Percentiles rank a stretch among this genome's conserved stretches.
Conservation (phyloP, 2,329 filamentous ascomycete genomes). For the Aureobasidium zeae region DNA sequence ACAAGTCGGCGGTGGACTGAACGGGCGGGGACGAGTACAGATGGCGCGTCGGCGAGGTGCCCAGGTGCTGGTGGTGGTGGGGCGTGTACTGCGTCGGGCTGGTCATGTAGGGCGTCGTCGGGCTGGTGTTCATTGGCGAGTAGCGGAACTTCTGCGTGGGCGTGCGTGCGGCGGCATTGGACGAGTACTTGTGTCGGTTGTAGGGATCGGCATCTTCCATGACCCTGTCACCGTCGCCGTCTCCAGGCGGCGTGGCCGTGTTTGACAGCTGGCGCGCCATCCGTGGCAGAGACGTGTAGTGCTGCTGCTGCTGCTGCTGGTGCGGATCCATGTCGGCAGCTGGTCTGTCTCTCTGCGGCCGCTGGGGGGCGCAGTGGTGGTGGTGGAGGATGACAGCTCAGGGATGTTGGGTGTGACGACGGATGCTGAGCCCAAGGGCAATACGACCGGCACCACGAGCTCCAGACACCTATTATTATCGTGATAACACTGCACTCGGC, state of each 20-base stretch:
- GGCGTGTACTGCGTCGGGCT: slow-evolving; percentile 33
- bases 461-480: too few species aligned
- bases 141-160: slow-evolving; percentile 65
- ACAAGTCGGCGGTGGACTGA: slow-evolving; percentile 41
- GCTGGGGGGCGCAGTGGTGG: not conserved
- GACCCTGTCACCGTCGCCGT: slow-evolving; percentile 37
- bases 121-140: slow-evolving; percentile 90
- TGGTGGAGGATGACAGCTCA: too few species aligned
- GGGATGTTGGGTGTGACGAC: too few species aligned
- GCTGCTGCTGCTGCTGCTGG: slow-evolving; percentile 8
- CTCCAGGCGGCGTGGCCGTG: slow-evolving; percentile 17
- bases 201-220: slow-evolving; percentile 91
- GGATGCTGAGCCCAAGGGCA: too few species aligned
- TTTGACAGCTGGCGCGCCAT: not conserved
- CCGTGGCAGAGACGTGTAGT: not conserved
- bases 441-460: too few species aligned
- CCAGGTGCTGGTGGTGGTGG: slow-evolving; percentile 43
- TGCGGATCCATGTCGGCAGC: slow-evolving; percentile 11
- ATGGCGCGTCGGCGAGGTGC: slow-evolving; percentile 69
- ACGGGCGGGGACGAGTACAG: slow-evolving; percentile 59
- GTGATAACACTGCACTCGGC: too few species aligned
- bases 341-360: slow-evolving; percentile 2
- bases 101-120: slow-evolving; percentile 65
- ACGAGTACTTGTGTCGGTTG: slow-evolving; percentile 76
- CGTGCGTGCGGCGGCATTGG: slow-evolving; percentile 49